Evolutionary conservation across 495 filamentous ascomycete genomes (phyloP).

Genomic region (Penicillium turbatum): DNA sequence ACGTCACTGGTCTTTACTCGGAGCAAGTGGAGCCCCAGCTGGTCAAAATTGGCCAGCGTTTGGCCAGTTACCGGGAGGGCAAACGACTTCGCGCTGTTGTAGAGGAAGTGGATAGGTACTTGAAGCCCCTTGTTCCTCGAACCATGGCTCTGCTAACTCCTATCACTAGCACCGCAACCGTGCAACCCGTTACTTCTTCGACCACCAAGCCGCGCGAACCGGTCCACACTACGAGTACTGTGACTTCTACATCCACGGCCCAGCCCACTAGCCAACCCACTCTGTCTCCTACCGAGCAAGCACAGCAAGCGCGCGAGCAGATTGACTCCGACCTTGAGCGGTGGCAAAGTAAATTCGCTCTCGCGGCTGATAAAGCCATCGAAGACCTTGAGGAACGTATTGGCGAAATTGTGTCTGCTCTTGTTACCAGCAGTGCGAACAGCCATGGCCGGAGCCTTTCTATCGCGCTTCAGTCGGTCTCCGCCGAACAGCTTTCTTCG

Average conservation of each 20-base stretch:
- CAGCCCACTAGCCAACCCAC: slow-evolving; percentile 24
- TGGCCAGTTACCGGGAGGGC: slow-evolving; percentile 76
- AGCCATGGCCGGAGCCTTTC: slow-evolving; percentile 64
- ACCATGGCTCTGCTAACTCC: slow-evolving; percentile 14
- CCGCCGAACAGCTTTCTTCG: slow-evolving; percentile 54
- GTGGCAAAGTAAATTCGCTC: slow-evolving; percentile 84
- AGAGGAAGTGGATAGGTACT: slow-evolving; percentile 52
- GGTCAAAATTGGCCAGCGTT: slow-evolving; percentile 81
- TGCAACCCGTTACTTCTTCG: slow-evolving; percentile 27
- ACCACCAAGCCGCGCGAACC: slow-evolving; percentile 18
- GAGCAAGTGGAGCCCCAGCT: slow-evolving; percentile 95
- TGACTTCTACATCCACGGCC: slow-evolving; percentile 20
- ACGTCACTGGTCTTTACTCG: slow-evolving; percentile 71
- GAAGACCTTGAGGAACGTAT: slow-evolving; percentile 64
- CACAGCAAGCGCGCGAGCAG: slow-evolving; percentile 56
- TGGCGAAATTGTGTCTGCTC: slow-evolving; percentile 71
- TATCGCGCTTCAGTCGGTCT: slow-evolving; percentile 61
- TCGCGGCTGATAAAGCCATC: slow-evolving; percentile 74
- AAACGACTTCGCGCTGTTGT: slow-evolving; percentile 55
- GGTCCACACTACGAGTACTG: slow-evolving; percentile 16
- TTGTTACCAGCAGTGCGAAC: slow-evolving; percentile 60
- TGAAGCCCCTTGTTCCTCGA: not conserved
- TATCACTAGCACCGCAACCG: slow-evolving; percentile 24
- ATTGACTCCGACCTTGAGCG: slow-evolving; percentile 71
- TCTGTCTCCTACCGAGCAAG: slow-evolving; percentile 39